Evolutionary conservation across 768 basidiomycete genomes (phyloP), one percentile per base, ranked within the genome.

Genomic region (Cantharellus anzutake): DNA sequence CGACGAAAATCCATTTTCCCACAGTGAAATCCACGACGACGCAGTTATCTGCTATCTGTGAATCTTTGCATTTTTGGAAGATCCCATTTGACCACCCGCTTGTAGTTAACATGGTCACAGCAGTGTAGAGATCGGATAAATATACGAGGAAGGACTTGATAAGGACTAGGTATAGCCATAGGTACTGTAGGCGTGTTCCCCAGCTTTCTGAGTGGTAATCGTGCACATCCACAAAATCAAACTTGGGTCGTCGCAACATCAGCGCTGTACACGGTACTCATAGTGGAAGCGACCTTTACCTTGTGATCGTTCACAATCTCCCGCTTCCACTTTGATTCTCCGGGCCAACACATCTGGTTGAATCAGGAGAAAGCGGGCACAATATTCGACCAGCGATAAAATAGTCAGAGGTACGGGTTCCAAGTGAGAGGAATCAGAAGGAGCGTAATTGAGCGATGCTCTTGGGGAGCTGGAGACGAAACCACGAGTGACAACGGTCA

Each of bases 281-380:
- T 11, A 11, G 37, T 5, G 51, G 29, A 41, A 34, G 57, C 41
- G 55, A 20, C 3, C 38, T 75, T 59, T 63, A 91, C 94, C 79
- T 98, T 99, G 73, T 98, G 96, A 74, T 97, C 96, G 59, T 87
- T 89, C 51, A 97, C 92, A 66, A 86, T 80, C 76, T 97, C 96
- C 68, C 92, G 79, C 76, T 98, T 98, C 96, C 93, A 96, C 16
- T 69, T 66, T 65, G 86, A 81, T 50, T 84, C 76, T 67, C 82
- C 87, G 41, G 67, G 64, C 65, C 82, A 79, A 68, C 83, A 85
- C 79, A 80, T 83, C 44, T 48, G 11, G 44, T 11, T 11, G 29
- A 29, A 29, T 29, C 14, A 37, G 7, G 38, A 37, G 52, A 14
- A 55, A 11, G 52, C 14, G 52, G 29, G 44, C 44, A 29, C 29